Percentiles rank a stretch among this genome's conserved stretches.
Evolutionary conservation across 208 protist genomes (phyloP).

Genomic region (Naegleria lovaniensis): DNA sequence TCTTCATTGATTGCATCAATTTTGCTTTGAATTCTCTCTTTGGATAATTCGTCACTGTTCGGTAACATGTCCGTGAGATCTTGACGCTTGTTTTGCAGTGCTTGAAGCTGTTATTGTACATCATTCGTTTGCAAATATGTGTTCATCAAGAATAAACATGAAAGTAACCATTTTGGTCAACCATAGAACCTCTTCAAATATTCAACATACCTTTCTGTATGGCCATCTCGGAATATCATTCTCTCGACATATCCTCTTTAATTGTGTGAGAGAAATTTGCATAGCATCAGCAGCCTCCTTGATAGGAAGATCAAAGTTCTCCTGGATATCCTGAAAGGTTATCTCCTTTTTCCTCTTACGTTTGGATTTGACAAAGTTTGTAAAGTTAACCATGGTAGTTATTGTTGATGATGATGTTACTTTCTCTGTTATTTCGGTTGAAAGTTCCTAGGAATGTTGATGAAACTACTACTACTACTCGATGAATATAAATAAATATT

Average conservation of each 20-base stretch:
- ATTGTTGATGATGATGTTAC: neutral
- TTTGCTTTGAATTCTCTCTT: neutral
- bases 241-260: conserved; percentile 17
- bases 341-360: neutral
- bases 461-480: too few species aligned
- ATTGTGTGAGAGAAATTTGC: neutral
- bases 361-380: neutral
- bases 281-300: neutral
- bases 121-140: neutral
- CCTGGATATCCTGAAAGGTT: neutral
- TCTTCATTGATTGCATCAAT: neutral
- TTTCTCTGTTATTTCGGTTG: too few species aligned
- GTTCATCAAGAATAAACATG: neutral
- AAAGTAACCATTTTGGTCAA: neutral
- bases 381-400: neutral
- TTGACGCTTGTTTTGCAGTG: neutral
- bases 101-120: neutral
- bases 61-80: neutral
- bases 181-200: neutral
- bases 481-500: too few species aligned
- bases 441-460: too few species aligned
- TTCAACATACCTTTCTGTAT: neutral
- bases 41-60: neutral
- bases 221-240: conserved; percentile 19
- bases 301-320: conserved; percentile 8